These are phyloP conservation scores for Saccharomyces jurei DNA, from an alignment of 805 yeast genomes.

Conservation along the genomic window DNA sequence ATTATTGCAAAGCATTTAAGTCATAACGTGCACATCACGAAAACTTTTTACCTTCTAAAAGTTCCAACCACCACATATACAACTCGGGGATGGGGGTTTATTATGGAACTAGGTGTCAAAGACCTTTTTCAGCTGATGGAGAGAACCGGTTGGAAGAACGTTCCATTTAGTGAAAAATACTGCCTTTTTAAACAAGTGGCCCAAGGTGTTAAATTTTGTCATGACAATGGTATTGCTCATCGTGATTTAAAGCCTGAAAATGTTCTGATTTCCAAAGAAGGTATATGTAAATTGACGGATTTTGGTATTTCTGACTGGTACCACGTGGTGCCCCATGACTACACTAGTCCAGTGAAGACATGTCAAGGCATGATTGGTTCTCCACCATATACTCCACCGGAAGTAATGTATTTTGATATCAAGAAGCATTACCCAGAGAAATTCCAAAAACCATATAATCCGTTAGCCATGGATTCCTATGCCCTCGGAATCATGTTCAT, in stretches of 20 bases:
- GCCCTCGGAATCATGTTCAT: conserved; percentile 63
- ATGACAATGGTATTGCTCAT: conserved; percentile 61
- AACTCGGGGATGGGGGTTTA: conserved; percentile 70
- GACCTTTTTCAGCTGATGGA: conserved; percentile 53
- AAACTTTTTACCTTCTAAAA: conserved; percentile 46
- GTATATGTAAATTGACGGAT: conserved; percentile 62
- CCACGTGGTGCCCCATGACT: conserved; percentile 46
- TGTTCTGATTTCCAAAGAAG: conserved; percentile 49
- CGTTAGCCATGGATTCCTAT: conserved; percentile 66
- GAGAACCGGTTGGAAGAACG: conserved; percentile 53
- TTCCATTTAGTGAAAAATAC: conserved; percentile 44
- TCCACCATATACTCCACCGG: conserved; percentile 78
- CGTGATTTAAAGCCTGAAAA: conserved; percentile 74
- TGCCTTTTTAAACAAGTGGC: conserved; percentile 65
- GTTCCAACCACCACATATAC: conserved; percentile 49
- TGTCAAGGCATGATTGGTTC: conserved; percentile 57
- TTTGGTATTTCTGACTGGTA: conserved; percentile 70
- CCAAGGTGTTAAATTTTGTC: conserved; percentile 54
- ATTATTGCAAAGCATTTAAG: conserved; percentile 48
- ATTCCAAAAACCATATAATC: conserved; percentile 41
- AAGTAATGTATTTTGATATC: conserved; percentile 44
- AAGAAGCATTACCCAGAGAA: conserved; percentile 29
- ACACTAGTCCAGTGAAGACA: conserved; percentile 32
- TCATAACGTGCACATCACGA: conserved; percentile 53
- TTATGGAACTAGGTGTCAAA: conserved; percentile 58